A percentile compares a stretch with the other conserved stretches of the same genome.
phyloP scores from a whole-genome alignment of 164 flowering plant species.

The Magnolia kwangsiensis region DNA sequence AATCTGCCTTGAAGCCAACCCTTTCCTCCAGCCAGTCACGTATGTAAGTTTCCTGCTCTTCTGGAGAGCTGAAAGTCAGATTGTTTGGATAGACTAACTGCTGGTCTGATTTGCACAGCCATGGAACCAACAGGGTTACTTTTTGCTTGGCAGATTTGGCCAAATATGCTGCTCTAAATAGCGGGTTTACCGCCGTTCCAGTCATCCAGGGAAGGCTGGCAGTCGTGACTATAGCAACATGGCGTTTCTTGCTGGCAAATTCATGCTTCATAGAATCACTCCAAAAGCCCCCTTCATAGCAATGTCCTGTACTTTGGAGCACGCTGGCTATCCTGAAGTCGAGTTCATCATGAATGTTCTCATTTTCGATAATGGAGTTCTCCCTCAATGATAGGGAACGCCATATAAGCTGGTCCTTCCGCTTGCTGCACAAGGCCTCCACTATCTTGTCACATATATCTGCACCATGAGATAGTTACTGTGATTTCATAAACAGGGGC shows the following conservation, averaged over 20 bases:
- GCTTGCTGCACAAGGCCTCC: conserved; percentile 75
- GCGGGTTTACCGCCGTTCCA: conserved; percentile 97
- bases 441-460: conserved; percentile 88
- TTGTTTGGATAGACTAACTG: conserved; percentile 86
- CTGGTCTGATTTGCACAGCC: conserved; percentile 93
- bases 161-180: conserved; percentile 93
- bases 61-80: conserved; percentile 77
- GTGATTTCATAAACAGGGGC: neutral
- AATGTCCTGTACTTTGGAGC: conserved; percentile 90
- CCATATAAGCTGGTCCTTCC: conserved; percentile 47
- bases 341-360: conserved; percentile 61
- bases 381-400: conserved; percentile 50
- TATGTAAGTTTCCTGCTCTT: conserved; percentile 87
- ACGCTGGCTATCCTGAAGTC: conserved; percentile 89
- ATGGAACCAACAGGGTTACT: conserved; percentile 93
- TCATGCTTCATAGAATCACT: conserved; percentile 49
- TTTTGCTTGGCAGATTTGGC: conserved; percentile 80
- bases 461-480: conserved; percentile 28
- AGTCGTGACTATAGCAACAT: conserved; percentile 95
- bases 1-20: conserved; percentile 84
- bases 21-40: conserved; percentile 94
- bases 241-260: conserved; percentile 48
- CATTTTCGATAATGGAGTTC: conserved; percentile 43
- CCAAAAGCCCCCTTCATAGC: conserved; percentile 88
- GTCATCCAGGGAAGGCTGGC: conserved; percentile 99